Percentiles rank a stretch among this genome's conserved stretches.
These are phyloP conservation scores for Schizosaccharomyces pombe DNA, from an alignment of 805 yeast species.

Conservation along the genomic window DNA sequence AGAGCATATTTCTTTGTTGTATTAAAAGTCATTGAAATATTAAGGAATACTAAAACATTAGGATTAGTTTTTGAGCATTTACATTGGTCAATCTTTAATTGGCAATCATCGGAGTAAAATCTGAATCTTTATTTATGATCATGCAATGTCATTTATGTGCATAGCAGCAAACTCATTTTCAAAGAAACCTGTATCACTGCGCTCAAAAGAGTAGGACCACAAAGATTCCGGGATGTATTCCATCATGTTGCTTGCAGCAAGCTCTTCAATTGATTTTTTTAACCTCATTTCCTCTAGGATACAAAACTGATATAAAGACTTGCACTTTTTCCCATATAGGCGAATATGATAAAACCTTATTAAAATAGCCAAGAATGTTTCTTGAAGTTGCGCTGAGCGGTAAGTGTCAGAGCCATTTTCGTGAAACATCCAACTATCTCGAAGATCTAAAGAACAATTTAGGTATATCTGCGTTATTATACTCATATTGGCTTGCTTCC, in stretches of 20 bases:
- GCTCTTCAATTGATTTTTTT: background rate
- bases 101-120: too few species aligned
- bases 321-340: background rate
- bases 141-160: too few species aligned
- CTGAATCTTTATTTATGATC: too few species aligned
- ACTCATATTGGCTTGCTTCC: conserved; percentile 2
- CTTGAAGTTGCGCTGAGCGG: background rate
- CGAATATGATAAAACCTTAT: background rate
- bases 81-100: too few species aligned
- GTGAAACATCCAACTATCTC: background rate
- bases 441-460: background rate
- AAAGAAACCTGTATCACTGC: background rate
- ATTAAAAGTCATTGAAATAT: too few species aligned
- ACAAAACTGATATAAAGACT: background rate
- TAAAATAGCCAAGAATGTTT: background rate
- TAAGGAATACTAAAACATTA: too few species aligned
- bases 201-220: background rate
- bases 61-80: too few species aligned
- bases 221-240: background rate
- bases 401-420: background rate
- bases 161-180: background rate
- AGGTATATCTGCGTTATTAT: background rate
- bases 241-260: background rate
- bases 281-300: background rate
- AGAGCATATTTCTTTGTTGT: too few species aligned